These are phyloP conservation scores for Sextonia rubra DNA, from an alignment of 164 flowering plant genomes.

Conservation along the genomic window DNA sequence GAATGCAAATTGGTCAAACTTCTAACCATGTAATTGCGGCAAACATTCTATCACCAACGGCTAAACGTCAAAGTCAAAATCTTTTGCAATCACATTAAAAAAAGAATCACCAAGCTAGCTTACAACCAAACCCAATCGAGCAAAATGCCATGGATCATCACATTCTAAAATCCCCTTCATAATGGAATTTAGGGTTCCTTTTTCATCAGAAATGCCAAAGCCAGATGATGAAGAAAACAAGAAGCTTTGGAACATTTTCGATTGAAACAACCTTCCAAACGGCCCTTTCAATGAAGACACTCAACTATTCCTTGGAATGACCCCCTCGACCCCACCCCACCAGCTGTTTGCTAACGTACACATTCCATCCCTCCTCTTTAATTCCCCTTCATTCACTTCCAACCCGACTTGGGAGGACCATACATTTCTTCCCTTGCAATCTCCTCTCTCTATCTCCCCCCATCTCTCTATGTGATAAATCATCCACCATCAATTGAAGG, in stretches of 20 bases:
- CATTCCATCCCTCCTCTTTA: constrained; percentile 12
- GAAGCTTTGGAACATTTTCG: constrained; percentile 13
- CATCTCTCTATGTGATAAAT: background rate
- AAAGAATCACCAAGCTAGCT: too few species aligned
- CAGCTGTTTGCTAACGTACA: constrained; percentile 12
- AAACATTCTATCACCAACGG: background rate
- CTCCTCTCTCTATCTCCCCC: background rate
- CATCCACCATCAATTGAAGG: background rate
- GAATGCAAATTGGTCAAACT: too few species aligned
- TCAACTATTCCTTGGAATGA: constrained; percentile 28
- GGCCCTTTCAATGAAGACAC: constrained; percentile 39
- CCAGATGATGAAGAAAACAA: background rate
- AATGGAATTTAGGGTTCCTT: too few species aligned
- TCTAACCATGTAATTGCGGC: too few species aligned
- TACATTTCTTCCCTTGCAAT: background rate
- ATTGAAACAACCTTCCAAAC: constrained; percentile 22
- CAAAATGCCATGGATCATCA: too few species aligned
- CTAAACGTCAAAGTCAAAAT: background rate
- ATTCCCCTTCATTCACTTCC: constrained; percentile 10
- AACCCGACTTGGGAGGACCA: constrained; percentile 12
- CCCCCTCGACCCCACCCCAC: constrained; percentile 25
- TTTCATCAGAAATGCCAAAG: background rate
- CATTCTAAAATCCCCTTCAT: too few species aligned
- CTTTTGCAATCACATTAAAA: background rate
- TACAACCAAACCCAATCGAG: too few species aligned